Evolutionary conservation across 805 yeast species (phyloP).

Genomic region (Pichia heedii): DNA sequence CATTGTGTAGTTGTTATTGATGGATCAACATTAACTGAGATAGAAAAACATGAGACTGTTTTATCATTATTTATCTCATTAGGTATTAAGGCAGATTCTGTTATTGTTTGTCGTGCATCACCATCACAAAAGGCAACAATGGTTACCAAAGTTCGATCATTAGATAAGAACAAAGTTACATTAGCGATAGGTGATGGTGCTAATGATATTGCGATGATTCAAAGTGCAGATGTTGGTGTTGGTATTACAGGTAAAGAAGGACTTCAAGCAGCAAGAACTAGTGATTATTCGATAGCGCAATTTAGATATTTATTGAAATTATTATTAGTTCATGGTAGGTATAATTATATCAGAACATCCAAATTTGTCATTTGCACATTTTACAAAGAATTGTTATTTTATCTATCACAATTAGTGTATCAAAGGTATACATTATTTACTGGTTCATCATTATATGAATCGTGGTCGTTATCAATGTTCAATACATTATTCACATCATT

Average conservation of each 20-base stretch:
- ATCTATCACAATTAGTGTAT: slow-evolving; percentile 77
- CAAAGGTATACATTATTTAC: slow-evolving; percentile 84
- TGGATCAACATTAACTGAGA: slow-evolving; percentile 71
- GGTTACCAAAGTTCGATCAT: slow-evolving; percentile 73
- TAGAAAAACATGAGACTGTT: slow-evolving; percentile 66
- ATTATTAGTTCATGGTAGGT: slow-evolving; percentile 88
- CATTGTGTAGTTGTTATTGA: slow-evolving; percentile 93
- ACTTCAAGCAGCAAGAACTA: slow-evolving; percentile 88
- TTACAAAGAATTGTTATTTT: slow-evolving; percentile 87
- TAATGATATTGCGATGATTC: slow-evolving; percentile 98
- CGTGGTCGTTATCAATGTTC: slow-evolving; percentile 96
- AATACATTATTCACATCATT: slow-evolving; percentile 91
- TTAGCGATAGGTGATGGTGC: slow-evolving; percentile 99
- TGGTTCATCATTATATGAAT: slow-evolving; percentile 87
- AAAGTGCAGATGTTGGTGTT: slow-evolving; percentile 94
- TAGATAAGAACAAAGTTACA: slow-evolving; percentile 64
- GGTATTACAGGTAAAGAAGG: slow-evolving; percentile 98
- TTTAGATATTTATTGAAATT: slow-evolving; percentile 77
- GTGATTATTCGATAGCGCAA: slow-evolving; percentile 94
- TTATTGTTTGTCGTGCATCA: slow-evolving; percentile 90
- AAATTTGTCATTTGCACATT: slow-evolving; percentile 90
- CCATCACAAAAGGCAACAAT: slow-evolving; percentile 93
- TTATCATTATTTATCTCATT: slow-evolving; percentile 74
- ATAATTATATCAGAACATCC: slow-evolving; percentile 86
- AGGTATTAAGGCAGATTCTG: slow-evolving; percentile 82